These are phyloP conservation scores for Oidium heveae DNA, from an alignment of 2,329 filamentous ascomycete species.

Conservation along the genomic window DNA sequence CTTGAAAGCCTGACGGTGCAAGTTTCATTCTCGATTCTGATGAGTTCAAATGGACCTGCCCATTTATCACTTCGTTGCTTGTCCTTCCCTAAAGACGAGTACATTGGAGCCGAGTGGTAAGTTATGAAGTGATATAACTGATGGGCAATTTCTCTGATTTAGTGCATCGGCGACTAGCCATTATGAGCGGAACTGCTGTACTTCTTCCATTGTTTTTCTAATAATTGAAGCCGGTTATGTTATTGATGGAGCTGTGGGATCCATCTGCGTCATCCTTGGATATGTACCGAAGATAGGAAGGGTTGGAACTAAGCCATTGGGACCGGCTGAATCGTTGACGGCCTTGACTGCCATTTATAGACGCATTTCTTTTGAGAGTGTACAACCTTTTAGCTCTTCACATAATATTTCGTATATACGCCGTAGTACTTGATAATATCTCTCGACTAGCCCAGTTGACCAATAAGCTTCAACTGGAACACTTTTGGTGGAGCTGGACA, in stretches of 20 bases:
- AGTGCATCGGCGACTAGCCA: slow-evolving; percentile 1
- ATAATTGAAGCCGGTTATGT: background rate
- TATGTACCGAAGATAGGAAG: background rate
- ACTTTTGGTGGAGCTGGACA: background rate
- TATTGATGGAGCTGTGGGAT: background rate
- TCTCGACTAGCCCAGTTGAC: background rate
- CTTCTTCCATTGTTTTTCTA: slow-evolving; percentile 2
- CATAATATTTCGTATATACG: background rate
- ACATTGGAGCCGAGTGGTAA: background rate
- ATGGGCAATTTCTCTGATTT: background rate
- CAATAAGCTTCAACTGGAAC: background rate
- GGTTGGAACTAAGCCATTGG: background rate
- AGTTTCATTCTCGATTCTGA: background rate
- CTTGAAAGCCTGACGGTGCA: background rate
- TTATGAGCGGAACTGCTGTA: background rate
- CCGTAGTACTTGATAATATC: background rate
- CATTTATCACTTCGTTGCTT: background rate
- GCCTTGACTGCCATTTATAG: background rate
- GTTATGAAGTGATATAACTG: background rate
- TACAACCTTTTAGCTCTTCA: background rate
- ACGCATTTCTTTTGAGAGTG: background rate
- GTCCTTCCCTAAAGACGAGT: slow-evolving; percentile 1
- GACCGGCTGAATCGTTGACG: background rate
- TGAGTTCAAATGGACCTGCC: background rate
- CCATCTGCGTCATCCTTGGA: background rate